phyloP scores from a whole-genome alignment of 176 grass and related monocot species.

The Avena atlantica region DNA sequence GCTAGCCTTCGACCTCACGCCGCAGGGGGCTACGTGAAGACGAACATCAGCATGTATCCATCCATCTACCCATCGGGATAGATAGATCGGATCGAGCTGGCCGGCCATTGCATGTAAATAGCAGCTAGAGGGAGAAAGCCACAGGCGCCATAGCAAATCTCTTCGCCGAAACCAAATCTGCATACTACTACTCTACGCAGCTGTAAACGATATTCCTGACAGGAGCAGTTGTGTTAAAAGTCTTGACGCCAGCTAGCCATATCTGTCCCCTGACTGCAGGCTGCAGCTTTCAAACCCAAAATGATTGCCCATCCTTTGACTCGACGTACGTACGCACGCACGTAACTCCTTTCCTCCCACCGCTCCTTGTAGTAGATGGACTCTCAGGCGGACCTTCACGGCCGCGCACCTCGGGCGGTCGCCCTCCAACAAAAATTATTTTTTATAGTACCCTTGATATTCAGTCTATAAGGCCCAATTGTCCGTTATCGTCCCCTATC shows the following conservation, averaged over 20 bases:
- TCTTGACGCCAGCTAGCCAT: constrained; percentile 48
- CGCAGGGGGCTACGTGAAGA: not conserved
- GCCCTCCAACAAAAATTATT: too few relatives aligned
- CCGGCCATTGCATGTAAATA: not conserved
- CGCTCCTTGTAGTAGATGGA: not conserved
- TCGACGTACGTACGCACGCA: not conserved
- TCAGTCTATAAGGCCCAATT: too few relatives aligned
- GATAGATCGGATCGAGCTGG: not conserved
- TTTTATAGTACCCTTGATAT: too few relatives aligned
- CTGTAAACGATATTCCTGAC: constrained; percentile 59
- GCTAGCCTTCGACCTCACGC: not conserved
- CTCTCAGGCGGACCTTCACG: too few relatives aligned
- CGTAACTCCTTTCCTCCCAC: not conserved
- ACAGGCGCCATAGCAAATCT: constrained; percentile 2
- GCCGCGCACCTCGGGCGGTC: too few relatives aligned
- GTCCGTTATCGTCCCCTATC: too few relatives aligned
- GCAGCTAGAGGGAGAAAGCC: not conserved
- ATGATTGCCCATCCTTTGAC: constrained; percentile 51
- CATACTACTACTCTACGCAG: not conserved
- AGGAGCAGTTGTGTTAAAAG: constrained; percentile 46
- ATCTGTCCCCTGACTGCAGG: not conserved
- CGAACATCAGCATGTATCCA: not conserved
- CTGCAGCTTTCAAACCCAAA: constrained; percentile 57
- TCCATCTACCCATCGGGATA: too few relatives aligned
- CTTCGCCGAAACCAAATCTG: not conserved